phyloP scores from a whole-genome alignment of 176 grass and related monocot species.

The Dactylis glomerata region DNA sequence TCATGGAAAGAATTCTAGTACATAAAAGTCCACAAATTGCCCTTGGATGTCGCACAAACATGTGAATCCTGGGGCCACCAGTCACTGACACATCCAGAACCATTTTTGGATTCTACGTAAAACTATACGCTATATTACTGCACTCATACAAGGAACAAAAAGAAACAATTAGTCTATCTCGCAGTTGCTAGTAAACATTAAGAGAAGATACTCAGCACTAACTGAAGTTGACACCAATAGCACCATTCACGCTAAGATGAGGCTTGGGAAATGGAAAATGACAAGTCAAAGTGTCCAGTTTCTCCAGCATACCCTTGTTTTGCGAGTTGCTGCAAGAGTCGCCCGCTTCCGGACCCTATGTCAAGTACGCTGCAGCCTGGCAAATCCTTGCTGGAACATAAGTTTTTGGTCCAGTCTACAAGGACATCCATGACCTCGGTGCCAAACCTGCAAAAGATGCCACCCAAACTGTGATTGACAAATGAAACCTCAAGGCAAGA shows the following conservation, averaged over 20 bases:
- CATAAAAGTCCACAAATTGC: neutral
- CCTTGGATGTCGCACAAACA: neutral
- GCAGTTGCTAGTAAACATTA: neutral
- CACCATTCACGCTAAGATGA: neutral
- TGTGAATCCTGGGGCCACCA: neutral
- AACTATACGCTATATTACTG: neutral
- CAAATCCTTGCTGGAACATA: slow-evolving; percentile 61
- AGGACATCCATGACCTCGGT: slow-evolving; percentile 78
- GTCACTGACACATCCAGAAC: no score
- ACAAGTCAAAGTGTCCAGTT: neutral
- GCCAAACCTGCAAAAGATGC: slow-evolving; percentile 57
- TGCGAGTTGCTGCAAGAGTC: slow-evolving; percentile 76
- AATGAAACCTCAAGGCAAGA: neutral
- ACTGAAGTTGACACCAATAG: slow-evolving; percentile 9
- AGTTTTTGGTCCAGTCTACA: slow-evolving; percentile 73
- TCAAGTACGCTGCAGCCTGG: slow-evolving; percentile 68
- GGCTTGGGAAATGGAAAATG: neutral
- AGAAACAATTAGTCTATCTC: neutral
- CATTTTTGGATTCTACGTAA: neutral
- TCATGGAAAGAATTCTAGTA: neutral
- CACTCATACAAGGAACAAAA: neutral
- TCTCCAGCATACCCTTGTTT: slow-evolving; percentile 79
- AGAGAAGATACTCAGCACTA: neutral
- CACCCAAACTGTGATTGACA: neutral
- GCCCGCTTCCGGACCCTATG: slow-evolving; percentile 80